phyloP scores from a whole-genome alignment of 192 early-diverging fungal genomes.

The Oehlia diaphana region DNA sequence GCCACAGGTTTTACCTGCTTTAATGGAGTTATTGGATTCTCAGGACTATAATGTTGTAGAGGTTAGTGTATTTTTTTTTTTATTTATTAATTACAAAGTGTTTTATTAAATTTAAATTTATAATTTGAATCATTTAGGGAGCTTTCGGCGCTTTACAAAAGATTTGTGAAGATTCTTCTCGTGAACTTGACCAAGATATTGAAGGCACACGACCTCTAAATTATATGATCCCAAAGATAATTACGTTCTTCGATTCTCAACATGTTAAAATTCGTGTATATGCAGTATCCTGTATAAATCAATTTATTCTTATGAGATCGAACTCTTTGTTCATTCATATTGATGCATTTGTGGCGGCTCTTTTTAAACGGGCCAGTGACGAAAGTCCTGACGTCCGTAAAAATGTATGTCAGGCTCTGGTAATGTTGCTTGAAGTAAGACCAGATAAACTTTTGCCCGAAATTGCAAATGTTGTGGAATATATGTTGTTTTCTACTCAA shows the following conservation, averaged over 20 bases:
- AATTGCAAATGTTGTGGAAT: constrained; percentile 86
- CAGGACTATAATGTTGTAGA: constrained; percentile 72
- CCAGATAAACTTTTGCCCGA: constrained; percentile 87
- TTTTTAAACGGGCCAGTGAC: constrained; percentile 88
- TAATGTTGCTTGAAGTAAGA: constrained; percentile 82
- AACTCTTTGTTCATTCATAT: constrained; percentile 69
- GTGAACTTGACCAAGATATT: constrained; percentile 73
- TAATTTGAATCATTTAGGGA: constrained; percentile 48
- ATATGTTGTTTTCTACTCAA: constrained; percentile 95
- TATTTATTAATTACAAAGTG: background rate
- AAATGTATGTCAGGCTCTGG: constrained; percentile 92
- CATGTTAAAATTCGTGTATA: constrained; percentile 72
- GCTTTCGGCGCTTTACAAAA: constrained; percentile 86
- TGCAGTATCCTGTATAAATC: constrained; percentile 82
- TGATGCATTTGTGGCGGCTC: constrained; percentile 68
- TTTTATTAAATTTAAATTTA: too few relatives aligned
- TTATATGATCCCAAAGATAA: constrained; percentile 88
- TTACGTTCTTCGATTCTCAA: constrained; percentile 80
- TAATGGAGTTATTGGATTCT: constrained; percentile 79
- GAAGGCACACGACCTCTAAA: constrained; percentile 75
- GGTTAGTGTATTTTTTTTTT: constrained; percentile 44
- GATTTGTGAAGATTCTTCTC: constrained; percentile 94
- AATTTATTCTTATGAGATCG: constrained; percentile 81
- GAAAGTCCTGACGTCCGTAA: constrained; percentile 80
- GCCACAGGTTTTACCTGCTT: constrained; percentile 78